phyloP scores from a whole-genome alignment of 371 early-diverging fungal genomes.

The Mucor indicus region DNA sequence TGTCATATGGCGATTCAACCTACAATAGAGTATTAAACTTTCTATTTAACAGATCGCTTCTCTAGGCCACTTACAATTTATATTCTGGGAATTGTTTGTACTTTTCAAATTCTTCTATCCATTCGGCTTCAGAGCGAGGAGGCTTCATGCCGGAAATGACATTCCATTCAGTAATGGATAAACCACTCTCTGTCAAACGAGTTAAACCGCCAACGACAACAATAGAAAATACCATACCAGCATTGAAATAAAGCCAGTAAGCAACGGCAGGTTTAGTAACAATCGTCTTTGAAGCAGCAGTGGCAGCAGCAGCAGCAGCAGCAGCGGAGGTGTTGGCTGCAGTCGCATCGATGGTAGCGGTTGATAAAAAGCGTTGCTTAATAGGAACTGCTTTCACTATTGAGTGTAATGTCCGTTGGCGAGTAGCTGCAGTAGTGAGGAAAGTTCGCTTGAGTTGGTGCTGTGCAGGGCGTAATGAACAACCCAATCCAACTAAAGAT shows the following conservation, averaged over 20 bases:
- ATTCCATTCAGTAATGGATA: conserved; percentile 97
- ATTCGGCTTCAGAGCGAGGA: conserved; percentile 83
- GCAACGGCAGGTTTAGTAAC: conserved; percentile 73
- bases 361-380: background rate
- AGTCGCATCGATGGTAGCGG: no score
- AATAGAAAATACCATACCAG: conserved; percentile 88
- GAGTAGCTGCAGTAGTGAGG: background rate
- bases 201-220: conserved; percentile 96
- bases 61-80: conserved; percentile 70
- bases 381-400: background rate
- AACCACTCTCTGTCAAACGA: conserved; percentile 92
- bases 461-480: background rate
- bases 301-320: background rate
- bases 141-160: conserved; percentile 91
- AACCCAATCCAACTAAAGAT: background rate
- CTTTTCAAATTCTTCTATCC: conserved; percentile 93
- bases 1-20: conserved; percentile 86
- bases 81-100: conserved; percentile 97
- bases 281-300: background rate
- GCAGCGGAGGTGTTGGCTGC: no score
- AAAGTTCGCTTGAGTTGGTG: background rate
- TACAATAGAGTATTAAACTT: conserved; percentile 29
- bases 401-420: no score
- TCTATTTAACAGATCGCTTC: no score
- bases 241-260: conserved; percentile 89